Percentiles rank a stretch among this genome's conserved stretches.
Evolutionary conservation across 495 filamentous ascomycete species (phyloP).

Genomic region (Neurospora tetrasperma): DNA sequence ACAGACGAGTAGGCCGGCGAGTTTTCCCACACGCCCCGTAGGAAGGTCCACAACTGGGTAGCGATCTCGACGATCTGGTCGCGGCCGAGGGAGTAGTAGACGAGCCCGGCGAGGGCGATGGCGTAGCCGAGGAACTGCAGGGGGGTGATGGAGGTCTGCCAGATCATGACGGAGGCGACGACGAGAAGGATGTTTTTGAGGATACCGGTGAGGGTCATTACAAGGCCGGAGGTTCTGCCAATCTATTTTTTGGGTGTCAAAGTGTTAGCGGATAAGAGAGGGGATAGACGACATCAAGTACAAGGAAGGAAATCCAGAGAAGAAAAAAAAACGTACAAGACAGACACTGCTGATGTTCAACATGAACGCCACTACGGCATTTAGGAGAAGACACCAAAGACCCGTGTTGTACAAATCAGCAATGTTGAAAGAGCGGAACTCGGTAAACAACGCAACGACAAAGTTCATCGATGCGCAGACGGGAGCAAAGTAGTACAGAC

Average conservation of each 20-base stretch:
- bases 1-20: background rate
- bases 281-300: background rate
- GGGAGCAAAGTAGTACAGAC: constrained; percentile 77
- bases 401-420: constrained; percentile 48
- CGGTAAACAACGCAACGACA: constrained; percentile 49
- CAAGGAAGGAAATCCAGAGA: background rate
- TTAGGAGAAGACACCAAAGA: constrained; percentile 45
- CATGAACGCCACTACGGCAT: constrained; percentile 64
- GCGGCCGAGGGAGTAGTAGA: constrained; percentile 59
- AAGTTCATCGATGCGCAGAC: constrained; percentile 69
- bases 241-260: constrained; percentile 40
- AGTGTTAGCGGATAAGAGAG: background rate
- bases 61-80: constrained; percentile 56
- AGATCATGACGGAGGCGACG: constrained; percentile 51
- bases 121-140: constrained; percentile 57
- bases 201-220: constrained; percentile 65
- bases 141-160: constrained; percentile 47
- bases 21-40: constrained; percentile 39
- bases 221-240: constrained; percentile 65
- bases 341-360: constrained; percentile 71
- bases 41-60: constrained; percentile 48
- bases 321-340: constrained; percentile 38
- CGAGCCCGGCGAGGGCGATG: constrained; percentile 51
- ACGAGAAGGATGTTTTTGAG: constrained; percentile 71
- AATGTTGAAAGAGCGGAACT: constrained; percentile 44